phyloP scores from a whole-genome alignment of 2,329 filamentous ascomycete genomes.

The Dothistroma septosporum region DNA sequence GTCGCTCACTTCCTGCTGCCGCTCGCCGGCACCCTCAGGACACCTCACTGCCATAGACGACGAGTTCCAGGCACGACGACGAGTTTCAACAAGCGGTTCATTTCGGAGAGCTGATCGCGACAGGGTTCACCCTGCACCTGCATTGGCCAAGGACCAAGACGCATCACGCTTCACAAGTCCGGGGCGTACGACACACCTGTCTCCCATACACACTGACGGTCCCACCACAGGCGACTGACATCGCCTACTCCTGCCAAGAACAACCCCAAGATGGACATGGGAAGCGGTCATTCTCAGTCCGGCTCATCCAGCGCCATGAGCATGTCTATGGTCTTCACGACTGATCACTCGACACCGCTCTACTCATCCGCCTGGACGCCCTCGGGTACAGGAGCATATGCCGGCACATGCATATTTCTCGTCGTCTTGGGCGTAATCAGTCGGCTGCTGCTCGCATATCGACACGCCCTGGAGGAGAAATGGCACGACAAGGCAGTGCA shows the following conservation, averaged over 20 bases:
- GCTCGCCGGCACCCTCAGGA: not conserved
- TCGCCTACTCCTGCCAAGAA: not conserved
- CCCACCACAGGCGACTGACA: not conserved
- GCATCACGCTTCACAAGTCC: not conserved
- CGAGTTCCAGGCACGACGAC: not conserved
- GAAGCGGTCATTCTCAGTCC: not conserved
- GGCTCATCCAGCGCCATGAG: conserved; percentile 11
- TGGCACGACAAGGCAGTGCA: conserved; percentile 70
- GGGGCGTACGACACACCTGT: not conserved
- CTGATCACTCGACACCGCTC: conserved; percentile 57
- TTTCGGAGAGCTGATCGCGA: not conserved
- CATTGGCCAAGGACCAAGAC: not conserved
- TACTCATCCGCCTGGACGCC: conserved; percentile 73
- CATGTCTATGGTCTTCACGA: conserved; percentile 60
- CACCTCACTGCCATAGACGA: not conserved
- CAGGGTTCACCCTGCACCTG: not conserved
- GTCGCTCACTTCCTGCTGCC: not conserved
- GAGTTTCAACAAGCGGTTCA: not conserved
- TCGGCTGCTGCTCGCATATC: conserved; percentile 68
- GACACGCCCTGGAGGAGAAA: conserved; percentile 56
- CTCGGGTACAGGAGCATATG: conserved; percentile 64
- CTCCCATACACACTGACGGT: not conserved
- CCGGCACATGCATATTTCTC: conserved; percentile 87
- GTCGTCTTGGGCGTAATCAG: conserved; percentile 68
- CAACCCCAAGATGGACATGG: conserved; percentile 7